Base-by-base conservation (phyloP, 169 alveolate species). In the Eimeria mitis region DNA sequence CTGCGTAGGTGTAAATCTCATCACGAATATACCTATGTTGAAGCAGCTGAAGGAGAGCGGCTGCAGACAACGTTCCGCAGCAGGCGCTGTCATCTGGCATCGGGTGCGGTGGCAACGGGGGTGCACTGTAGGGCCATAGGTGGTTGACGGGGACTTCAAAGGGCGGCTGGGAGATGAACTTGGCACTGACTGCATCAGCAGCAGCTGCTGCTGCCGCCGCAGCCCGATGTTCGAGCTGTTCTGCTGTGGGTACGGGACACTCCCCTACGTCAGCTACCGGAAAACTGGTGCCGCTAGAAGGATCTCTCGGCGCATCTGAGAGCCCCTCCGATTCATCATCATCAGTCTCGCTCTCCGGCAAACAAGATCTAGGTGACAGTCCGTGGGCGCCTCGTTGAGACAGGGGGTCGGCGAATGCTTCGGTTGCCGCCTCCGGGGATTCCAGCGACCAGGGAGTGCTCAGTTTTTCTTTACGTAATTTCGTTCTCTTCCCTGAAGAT, bases 1-100 rank as follows among this genome's bases (percentile, higher is more conserved):
- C 99, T 14, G 99, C 99, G 65, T 98, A 97, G 40, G 99, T 99
- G 96, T 99, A 99, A 42, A 99, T 99, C 81, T 91, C 91, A 16
- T 56, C 59, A 54, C 95, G 71, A 44, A 75, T 40, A 25, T 68
- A 89, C 31, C 95, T 52, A 47, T 89, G 95, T 44, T 89, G 84
- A 34, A 89, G 89, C 14, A 73, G 95, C 79, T 89, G 84, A 31
- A 89, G 89, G 49, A 89, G 37, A 7, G 95, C 79, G 23, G 95
- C 84, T 6, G 95, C 76, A 7, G 95, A 89, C 40, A 89, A 63
- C 42, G 75, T 89, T 61, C 65, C 95, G 63, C 63, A 79, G 40
- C 88, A 61, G 42, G 95, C 76, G 42, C 88, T 79, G 40, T 89
- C 95, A 19, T 89, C 95, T 8, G 95, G 95, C 42, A 68, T n/a